Evolutionary conservation across 768 basidiomycete species (phyloP).

Genomic region (Tremella fuciformis): DNA sequence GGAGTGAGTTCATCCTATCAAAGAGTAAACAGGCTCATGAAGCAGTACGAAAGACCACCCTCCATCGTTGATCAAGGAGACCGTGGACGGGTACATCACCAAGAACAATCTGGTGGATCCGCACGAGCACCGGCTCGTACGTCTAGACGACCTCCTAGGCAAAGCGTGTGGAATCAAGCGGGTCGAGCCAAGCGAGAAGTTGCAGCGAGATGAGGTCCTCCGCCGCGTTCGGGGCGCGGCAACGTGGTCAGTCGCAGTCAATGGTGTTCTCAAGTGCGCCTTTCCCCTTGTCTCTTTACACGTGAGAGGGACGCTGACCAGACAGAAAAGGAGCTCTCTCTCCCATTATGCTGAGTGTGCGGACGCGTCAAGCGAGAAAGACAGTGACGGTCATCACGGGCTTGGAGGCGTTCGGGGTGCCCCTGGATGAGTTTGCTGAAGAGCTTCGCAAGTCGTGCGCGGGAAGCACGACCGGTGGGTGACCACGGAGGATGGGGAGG

Average conservation of each 20-base stretch:
- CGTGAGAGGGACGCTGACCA: constrained; percentile 56
- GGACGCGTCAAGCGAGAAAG: constrained; percentile 74
- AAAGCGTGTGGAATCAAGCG: constrained; percentile 48
- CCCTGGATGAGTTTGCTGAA: constrained; percentile 71
- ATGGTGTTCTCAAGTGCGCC: constrained; percentile 49
- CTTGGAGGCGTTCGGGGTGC: constrained; percentile 71
- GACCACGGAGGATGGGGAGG: background rate
- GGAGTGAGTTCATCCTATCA: constrained; percentile 58
- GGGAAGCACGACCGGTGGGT: constrained; percentile 70
- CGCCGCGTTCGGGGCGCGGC: constrained; percentile 45
- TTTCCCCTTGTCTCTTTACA: constrained; percentile 32
- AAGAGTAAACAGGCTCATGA: constrained; percentile 1
- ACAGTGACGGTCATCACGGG: constrained; percentile 72
- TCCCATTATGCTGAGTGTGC: constrained; percentile 67
- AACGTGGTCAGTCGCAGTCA: constrained; percentile 49
- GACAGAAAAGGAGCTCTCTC: constrained; percentile 71
- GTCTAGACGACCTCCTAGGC: constrained; percentile 59
- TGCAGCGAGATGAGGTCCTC: constrained; percentile 52
- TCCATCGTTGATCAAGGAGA: constrained; percentile 22
- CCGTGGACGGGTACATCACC: constrained; percentile 64
- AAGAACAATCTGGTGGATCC: constrained; percentile 64
- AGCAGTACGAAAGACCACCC: constrained; percentile 11
- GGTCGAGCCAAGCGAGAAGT: constrained; percentile 45
- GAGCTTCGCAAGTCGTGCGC: constrained; percentile 75
- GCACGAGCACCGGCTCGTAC: constrained; percentile 66